Evolutionary conservation across 2,329 filamentous ascomycete genomes (phyloP), one percentile per base, ranked within the genome.

Genomic region (Remersonia thermophila): DNA sequence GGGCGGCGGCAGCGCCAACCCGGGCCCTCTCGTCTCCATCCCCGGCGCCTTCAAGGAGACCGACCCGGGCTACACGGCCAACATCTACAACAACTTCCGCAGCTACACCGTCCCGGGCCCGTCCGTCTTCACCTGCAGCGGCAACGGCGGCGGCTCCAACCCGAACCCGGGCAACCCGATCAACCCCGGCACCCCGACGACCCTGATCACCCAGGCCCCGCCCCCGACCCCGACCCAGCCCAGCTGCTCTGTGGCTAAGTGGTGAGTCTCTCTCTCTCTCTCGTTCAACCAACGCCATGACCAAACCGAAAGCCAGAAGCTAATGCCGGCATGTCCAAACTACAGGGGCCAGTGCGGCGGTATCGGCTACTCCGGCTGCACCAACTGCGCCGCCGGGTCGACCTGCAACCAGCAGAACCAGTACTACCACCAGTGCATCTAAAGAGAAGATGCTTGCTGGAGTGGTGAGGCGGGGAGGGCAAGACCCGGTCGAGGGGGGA

Each of bases 11-110:
- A 51, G 44, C 40, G 50, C 46, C 26, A 56, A 55, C 33, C 46
- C 52, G 1, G 39, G 49, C 27, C 29, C 35, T 4, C 58, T 55
- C 3, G 54, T 51, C n/a, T 50, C 50, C 47, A 63, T 65, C 36
- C 62, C 61, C n/a, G 63, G 61, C 7, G 57, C 53, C 13, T 61
- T 63, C 57, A 61, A 59, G 49, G 52, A 40, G 8, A 58, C 55
- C 5, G 62, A 66, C 43, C 57, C 62, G 1, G 63, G 63, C 17
- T 67, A 66, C 48, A 62, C 59, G 3, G 58, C 52, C 44, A 67
- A 67, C 48, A 51, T 51, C 38, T 51, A 51, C 44, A 31, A 18
- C 30, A 46, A 46, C 42, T 45, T 51, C 40, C 37, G 40, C 35
- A 47, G 15, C 35, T 51, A 50, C 45, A 49, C 41, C 30, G 45